These are phyloP conservation scores for Camelina laxa DNA, from an alignment of 345 rosid genomes.

Conservation along the genomic window DNA sequence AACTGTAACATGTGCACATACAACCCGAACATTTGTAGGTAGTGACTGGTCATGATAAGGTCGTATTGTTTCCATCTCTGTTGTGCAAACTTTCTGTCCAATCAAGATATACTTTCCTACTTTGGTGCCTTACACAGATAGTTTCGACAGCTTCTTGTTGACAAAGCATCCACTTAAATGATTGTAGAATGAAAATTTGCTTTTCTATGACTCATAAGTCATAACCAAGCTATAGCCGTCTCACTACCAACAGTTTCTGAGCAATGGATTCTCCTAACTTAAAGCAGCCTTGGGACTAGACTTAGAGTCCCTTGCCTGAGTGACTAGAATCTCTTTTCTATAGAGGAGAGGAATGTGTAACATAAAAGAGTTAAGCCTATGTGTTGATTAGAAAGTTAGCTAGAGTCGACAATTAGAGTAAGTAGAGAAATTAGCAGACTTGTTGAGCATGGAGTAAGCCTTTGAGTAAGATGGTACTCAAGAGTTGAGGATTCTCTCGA, in stretches of 20 bases:
- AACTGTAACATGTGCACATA: constrained; percentile 39
- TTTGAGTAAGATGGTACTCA: not conserved
- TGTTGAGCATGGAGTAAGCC: not conserved
- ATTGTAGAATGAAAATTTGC: constrained; percentile 19
- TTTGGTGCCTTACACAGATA: constrained; percentile 37
- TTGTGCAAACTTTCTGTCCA: constrained; percentile 40
- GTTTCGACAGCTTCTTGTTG: constrained; percentile 36
- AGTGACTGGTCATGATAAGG: constrained; percentile 40
- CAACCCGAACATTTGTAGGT: constrained; percentile 34
- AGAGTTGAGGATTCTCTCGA: not conserved
- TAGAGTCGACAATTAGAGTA: not conserved
- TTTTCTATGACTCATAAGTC: constrained; percentile 22
- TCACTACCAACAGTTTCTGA: constrained; percentile 19
- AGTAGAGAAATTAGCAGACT: not conserved
- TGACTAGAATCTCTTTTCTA: constrained; percentile 1
- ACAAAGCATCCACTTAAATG: constrained; percentile 30
- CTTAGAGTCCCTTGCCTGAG: constrained; percentile 15
- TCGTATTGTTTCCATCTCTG: constrained; percentile 31
- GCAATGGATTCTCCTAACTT: constrained; percentile 5
- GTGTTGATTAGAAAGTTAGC: not conserved
- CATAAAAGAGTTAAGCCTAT: constrained; percentile 9
- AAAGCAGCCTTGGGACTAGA: constrained; percentile 10
- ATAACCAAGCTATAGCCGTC: constrained; percentile 28
- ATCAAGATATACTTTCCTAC: constrained; percentile 37
- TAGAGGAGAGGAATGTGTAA: not conserved